phyloP scores from a whole-genome alignment of 345 rosid genomes.

The Hibiscus syriacus region DNA sequence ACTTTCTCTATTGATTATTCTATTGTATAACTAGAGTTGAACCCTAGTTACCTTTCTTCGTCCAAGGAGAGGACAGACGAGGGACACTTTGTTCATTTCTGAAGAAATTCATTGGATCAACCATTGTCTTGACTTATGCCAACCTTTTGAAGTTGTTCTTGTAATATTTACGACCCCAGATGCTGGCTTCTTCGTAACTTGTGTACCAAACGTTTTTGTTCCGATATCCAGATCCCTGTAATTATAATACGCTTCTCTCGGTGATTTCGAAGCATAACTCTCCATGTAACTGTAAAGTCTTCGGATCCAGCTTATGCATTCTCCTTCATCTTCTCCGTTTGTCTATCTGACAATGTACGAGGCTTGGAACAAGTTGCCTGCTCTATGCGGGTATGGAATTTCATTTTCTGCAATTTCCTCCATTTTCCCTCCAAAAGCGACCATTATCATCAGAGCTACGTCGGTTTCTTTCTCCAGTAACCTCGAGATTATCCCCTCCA shows the following conservation, averaged over 20 bases:
- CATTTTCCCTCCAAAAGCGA: background rate
- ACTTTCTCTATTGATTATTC: too few species aligned
- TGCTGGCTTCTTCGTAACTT: constrained; percentile 25
- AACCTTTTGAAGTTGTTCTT: constrained; percentile 40
- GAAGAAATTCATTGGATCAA: constrained; percentile 15
- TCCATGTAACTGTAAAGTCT: constrained; percentile 6
- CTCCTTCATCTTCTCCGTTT: constrained; percentile 19
- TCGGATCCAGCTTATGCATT: constrained; percentile 21
- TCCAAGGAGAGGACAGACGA: background rate
- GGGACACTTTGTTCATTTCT: constrained; percentile 62
- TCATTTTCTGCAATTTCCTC: constrained; percentile 42
- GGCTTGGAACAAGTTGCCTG: constrained; percentile 46
- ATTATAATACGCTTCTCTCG: constrained; percentile 46
- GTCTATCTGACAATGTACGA: constrained; percentile 45
- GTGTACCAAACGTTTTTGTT: constrained; percentile 18
- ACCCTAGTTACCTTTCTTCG: background rate
- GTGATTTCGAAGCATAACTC: constrained; percentile 16
- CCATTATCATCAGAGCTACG: background rate
- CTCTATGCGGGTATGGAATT: constrained; percentile 56
- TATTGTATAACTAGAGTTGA: too few species aligned
- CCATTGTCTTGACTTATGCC: constrained; percentile 34
- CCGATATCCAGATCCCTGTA: constrained; percentile 61
- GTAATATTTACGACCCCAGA: constrained; percentile 21
- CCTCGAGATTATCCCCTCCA: background rate
- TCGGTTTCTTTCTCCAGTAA: background rate